These are phyloP conservation scores for Debaryomyces psychrophilus DNA, from an alignment of 1,139 yeast species.

Conservation along the genomic window DNA sequence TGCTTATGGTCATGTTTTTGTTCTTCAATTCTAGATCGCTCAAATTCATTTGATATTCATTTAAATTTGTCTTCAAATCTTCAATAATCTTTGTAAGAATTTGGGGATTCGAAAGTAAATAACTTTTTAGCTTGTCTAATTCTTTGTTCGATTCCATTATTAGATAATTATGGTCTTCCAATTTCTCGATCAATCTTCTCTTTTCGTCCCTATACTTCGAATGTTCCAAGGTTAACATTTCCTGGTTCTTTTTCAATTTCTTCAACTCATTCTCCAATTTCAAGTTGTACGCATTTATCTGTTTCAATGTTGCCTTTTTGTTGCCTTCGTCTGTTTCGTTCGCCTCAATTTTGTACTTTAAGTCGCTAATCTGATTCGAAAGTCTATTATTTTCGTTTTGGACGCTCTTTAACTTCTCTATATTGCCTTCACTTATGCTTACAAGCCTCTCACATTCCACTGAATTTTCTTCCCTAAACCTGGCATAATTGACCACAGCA, in stretches of 20 bases:
- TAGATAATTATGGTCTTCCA: slow-evolving; percentile 57
- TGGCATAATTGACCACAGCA: slow-evolving; percentile 82
- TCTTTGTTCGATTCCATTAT: slow-evolving; percentile 61
- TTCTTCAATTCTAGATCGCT: slow-evolving; percentile 50
- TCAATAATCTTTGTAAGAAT: slow-evolving; percentile 56
- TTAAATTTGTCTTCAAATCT: slow-evolving; percentile 55
- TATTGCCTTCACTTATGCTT: slow-evolving; percentile 53
- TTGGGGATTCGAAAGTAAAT: slow-evolving; percentile 64
- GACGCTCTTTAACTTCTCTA: slow-evolving; percentile 38
- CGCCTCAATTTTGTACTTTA: slow-evolving; percentile 32
- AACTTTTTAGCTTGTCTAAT: slow-evolving; percentile 60
- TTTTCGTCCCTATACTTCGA: slow-evolving; percentile 67
- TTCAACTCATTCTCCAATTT: slow-evolving; percentile 66
- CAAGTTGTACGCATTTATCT: slow-evolving; percentile 57
- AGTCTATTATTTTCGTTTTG: slow-evolving; percentile 43
- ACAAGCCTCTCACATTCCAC: slow-evolving; percentile 67
- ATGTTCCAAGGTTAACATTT: slow-evolving; percentile 66
- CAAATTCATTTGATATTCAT: slow-evolving; percentile 43
- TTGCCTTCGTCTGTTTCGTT: slow-evolving; percentile 24
- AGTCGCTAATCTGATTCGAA: slow-evolving; percentile 45
- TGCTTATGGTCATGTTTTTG: slow-evolving; percentile 55
- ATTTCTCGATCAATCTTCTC: slow-evolving; percentile 53
- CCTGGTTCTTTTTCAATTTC: slow-evolving; percentile 65
- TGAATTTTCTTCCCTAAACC: slow-evolving; percentile 79
- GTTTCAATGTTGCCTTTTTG: slow-evolving; percentile 40